Conservation (phyloP, 495 filamentous ascomycete species). For the Penicillium cataractarum region DNA sequence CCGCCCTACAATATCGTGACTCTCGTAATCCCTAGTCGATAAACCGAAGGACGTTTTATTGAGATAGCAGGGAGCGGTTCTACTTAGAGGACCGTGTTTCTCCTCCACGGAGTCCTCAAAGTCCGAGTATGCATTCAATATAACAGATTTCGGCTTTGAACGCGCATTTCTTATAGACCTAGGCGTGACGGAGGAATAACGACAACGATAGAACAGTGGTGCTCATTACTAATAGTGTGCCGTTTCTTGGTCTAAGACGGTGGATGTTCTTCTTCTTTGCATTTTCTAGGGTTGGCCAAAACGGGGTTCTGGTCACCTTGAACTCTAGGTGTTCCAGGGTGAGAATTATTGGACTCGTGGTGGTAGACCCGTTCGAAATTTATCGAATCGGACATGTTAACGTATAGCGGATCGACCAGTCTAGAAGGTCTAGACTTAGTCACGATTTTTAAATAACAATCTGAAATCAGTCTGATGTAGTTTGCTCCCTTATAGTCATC, state of each 20-base stretch:
- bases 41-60: background rate
- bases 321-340: background rate
- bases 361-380: background rate
- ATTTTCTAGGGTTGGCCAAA: background rate
- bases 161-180: background rate
- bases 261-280: background rate
- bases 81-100: background rate
- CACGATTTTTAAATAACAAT: background rate
- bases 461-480: background rate
- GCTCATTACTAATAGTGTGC: background rate
- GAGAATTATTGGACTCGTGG: background rate
- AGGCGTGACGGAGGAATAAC: background rate
- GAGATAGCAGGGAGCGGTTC: background rate
- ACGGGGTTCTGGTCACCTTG: background rate
- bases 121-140: background rate
- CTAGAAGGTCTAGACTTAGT: background rate
- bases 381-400: constrained; percentile 1
- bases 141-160: background rate
- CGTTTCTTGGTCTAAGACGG: background rate
- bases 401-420: background rate
- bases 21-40: background rate
- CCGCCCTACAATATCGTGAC: background rate
- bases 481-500: background rate
- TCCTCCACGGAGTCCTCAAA: background rate
- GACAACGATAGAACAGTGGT: background rate